Conservation (phyloP, 768 basidiomycete species). For the Leccinellum albellum region DNA sequence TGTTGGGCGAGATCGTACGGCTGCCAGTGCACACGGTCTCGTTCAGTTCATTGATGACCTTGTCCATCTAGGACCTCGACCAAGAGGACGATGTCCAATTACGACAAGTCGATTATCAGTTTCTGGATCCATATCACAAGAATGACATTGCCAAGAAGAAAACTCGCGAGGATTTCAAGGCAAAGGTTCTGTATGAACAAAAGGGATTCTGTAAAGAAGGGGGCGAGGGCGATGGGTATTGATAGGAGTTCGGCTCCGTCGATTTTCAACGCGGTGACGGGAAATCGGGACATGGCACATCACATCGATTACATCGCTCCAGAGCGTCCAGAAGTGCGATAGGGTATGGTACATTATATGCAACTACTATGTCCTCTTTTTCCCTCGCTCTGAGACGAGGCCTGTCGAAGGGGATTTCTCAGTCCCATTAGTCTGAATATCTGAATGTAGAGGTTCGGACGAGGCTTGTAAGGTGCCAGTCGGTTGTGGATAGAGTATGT, state of each 20-base stretch:
- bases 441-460: constrained; percentile 32
- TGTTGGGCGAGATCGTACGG: constrained; percentile 94
- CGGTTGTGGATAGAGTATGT: constrained; percentile 53
- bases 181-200: constrained; percentile 76
- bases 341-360: constrained; percentile 22
- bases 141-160: constrained; percentile 72
- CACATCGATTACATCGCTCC: constrained; percentile 13
- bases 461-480: constrained; percentile 32
- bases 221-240: constrained; percentile 96
- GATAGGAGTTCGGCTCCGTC: constrained; percentile 15
- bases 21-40: constrained; percentile 3
- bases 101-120: constrained; percentile 66
- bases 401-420: constrained; percentile 34
- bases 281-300: constrained; percentile 12
- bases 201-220: constrained; percentile 94
- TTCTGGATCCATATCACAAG: constrained; percentile 69
- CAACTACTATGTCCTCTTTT: constrained; percentile 46
- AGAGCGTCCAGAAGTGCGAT: too few species aligned
- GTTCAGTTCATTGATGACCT: constrained; percentile 2
- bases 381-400: constrained; percentile 53
- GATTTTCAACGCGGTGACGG: constrained; percentile 2
- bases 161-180: constrained; percentile 76
- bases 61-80: constrained; percentile 72
- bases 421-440: constrained; percentile 46
- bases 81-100: constrained; percentile 85